Evolutionary conservation across 2,329 filamentous ascomycete genomes (phyloP).

Genomic region (Penicillium brasilianum): DNA sequence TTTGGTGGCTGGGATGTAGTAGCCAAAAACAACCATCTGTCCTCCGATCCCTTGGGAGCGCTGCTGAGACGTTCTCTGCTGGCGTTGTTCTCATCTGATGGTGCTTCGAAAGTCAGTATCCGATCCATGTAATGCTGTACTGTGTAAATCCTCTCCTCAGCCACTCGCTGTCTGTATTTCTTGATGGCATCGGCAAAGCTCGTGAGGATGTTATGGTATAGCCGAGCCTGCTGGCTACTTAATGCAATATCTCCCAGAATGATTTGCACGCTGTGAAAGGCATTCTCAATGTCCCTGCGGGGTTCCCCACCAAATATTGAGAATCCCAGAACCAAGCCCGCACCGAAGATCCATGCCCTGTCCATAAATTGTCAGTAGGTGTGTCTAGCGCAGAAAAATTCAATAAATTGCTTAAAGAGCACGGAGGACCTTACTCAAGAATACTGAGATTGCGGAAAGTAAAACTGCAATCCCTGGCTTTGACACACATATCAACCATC

Average conservation of each 20-base stretch:
- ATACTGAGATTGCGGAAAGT: not conserved
- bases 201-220: not conserved
- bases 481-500: not conserved
- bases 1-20: not conserved
- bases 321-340: not conserved
- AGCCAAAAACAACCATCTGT: not conserved
- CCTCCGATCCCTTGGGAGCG: not conserved
- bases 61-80: not conserved
- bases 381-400: not conserved
- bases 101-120: not conserved
- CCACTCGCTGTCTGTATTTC: not conserved
- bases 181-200: not conserved
- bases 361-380: not conserved
- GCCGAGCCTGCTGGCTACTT: not conserved
- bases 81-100: not conserved
- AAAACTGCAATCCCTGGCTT: not conserved
- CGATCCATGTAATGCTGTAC: not conserved
- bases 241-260: not conserved
- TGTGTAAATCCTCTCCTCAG: not conserved
- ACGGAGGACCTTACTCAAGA: not conserved
- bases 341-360: not conserved
- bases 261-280: not conserved
- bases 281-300: not conserved
- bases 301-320: not conserved
- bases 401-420: not conserved